Base-by-base conservation (phyloP, 2,329 filamentous ascomycete species). In the Xylariaceae sp. region DNA sequence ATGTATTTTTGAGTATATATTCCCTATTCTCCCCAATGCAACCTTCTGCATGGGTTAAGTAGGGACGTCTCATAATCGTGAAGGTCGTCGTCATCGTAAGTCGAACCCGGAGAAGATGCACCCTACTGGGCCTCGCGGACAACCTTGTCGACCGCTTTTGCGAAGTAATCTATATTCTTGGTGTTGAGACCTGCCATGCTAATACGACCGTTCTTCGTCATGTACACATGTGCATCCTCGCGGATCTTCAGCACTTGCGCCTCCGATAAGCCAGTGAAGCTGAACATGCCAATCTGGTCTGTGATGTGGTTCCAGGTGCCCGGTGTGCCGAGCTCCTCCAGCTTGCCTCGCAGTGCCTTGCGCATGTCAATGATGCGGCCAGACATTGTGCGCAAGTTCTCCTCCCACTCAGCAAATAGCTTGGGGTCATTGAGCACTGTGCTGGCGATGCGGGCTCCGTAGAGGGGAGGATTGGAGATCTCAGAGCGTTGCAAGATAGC, bases 201-300 rank as follows among this genome's bases (percentile, higher is more conserved):
- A 69, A 97, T 95, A 39, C 93, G 86, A 19, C 93, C 93, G 64
- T 98, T 98, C 80, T 96, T 96, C 55, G 92, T 97, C 80, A 92
- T 91, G 72, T 93, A 93, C 43, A 93, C 76, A 66, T 93, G 88
- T 48, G 75, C 80, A 40, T 87, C 79, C 50, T 81, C 74, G 42
- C 84, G 77, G 50, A 93, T 71, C 69, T 80, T 82, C 56, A 78
- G 57, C 6, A 92, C 88, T 65, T 93, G 88, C 51, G 79, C 64
- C 70, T 90, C 86, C 11, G 67, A 79, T 64, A 94, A 70, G 11
- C 88, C 88, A 1, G 88, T 94, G 67, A 95, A 98, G 67, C 85
- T 92, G 73, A 98, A 98, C 93, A 98, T 98, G 72, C 93, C 93
- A 64, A 98, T 98, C 77, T 98, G 93, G 61, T 94, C 88, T 14